Conservation (phyloP, 345 rosid species). For the Ricinus communis region DNA sequence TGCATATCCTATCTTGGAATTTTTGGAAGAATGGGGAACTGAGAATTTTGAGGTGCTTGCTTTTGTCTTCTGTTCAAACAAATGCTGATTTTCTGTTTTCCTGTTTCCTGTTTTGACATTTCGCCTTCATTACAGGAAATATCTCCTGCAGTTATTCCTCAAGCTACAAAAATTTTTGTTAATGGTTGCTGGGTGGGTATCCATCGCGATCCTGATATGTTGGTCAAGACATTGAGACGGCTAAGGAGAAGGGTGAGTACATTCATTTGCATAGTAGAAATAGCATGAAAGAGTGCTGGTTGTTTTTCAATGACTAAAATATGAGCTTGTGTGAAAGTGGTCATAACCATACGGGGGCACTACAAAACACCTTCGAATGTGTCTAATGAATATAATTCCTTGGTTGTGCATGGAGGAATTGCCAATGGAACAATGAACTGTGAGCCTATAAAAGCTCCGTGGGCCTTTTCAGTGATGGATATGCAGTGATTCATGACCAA, state of each 20-base stretch:
- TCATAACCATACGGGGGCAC: neutral
- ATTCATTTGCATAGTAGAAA: neutral
- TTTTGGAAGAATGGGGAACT: slow-evolving; percentile 98
- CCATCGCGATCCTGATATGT: slow-evolving; percentile 98
- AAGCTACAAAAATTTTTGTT: slow-evolving; percentile 91
- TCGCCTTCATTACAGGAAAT: slow-evolving; percentile 61
- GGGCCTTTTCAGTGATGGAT: neutral
- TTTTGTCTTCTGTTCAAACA: neutral
- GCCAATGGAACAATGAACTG: neutral
- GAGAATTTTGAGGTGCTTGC: slow-evolving; percentile 85
- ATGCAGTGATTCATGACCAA: neutral
- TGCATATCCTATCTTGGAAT: slow-evolving; percentile 84
- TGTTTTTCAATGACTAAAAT: neutral
- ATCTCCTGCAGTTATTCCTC: slow-evolving; percentile 93
- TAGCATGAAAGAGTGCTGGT: neutral
- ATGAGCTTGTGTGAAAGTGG: neutral
- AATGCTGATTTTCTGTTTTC: neutral
- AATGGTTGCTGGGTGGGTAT: slow-evolving; percentile 99
- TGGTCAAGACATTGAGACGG: slow-evolving; percentile 89
- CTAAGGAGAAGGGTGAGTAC: slow-evolving; percentile 81
- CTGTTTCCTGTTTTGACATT: slow-evolving; percentile 6
- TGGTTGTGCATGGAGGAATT: neutral
- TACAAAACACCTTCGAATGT: neutral
- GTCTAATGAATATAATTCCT: neutral
- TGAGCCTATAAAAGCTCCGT: neutral